Conservation (phyloP, 371 early-diverging fungal genomes). For the Saksenaea vasiformis region DNA sequence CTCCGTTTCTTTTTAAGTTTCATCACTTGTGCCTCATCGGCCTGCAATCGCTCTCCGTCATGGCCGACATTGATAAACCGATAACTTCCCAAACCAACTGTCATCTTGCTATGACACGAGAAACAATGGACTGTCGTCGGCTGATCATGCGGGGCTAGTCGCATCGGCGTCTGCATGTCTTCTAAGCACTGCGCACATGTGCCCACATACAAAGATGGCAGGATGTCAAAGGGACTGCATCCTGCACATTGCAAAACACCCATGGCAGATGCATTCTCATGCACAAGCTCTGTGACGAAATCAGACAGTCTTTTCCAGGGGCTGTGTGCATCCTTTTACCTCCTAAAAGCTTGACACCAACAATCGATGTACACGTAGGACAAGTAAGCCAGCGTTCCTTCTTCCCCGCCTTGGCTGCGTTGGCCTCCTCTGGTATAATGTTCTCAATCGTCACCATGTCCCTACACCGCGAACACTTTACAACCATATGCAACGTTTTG, state of each 20-base stretch:
- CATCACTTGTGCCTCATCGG: conserved; percentile 26
- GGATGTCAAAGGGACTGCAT: conserved; percentile 66
- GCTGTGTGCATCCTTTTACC: conserved; percentile 12
- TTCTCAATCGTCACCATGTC: conserved; percentile 54
- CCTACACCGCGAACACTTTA: conserved; percentile 80
- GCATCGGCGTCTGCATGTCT: conserved; percentile 28
- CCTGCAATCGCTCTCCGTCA: conserved; percentile 36
- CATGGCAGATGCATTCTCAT: conserved; percentile 52
- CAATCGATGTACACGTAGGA: conserved; percentile 60
- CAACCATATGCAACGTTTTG: conserved; percentile 57
- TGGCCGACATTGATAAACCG: conserved; percentile 54
- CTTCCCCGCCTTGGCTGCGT: conserved; percentile 25
- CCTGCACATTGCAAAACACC: conserved; percentile 78
- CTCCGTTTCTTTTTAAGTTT: conserved; percentile 50
- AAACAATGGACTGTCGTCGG: conserved; percentile 52
- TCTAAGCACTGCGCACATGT: conserved; percentile 61
- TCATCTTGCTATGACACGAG: conserved; percentile 55
- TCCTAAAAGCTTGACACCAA: conserved; percentile 54
- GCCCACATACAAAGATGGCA: conserved; percentile 65
- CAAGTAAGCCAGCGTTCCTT: conserved; percentile 69
- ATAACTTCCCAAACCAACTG: conserved; percentile 45
- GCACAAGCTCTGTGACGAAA: conserved; percentile 61
- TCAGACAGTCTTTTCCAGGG: conserved; percentile 18
- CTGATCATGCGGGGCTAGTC: conserved; percentile 32
- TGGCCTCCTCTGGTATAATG: conserved; percentile 43